A percentile compares a stretch with the other conserved stretches of the same genome.
phyloP scores from a whole-genome alignment of 1,284 basidiomycete species.

The Xerocomus nothofagi region DNA sequence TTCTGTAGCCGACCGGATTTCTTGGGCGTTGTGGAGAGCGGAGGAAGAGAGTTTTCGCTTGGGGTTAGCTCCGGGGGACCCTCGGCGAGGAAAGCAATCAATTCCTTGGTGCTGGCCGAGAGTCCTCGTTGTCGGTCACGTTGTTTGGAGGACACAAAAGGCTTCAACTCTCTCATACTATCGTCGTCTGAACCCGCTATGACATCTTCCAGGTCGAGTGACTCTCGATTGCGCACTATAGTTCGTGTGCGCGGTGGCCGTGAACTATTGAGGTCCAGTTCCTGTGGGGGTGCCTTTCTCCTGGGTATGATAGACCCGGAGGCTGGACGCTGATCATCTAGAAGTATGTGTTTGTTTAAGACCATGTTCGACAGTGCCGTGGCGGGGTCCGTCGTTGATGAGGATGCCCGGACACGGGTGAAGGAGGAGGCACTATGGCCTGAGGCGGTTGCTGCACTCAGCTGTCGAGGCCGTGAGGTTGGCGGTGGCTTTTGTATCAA shows the following conservation, averaged over 20 bases:
- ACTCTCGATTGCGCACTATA: slow-evolving; percentile 59
- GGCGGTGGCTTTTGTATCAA: slow-evolving; percentile 34
- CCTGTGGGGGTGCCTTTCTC: slow-evolving; percentile 25
- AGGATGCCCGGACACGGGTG: slow-evolving; percentile 32
- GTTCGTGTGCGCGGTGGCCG: slow-evolving; percentile 48
- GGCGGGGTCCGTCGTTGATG: slow-evolving; percentile 32
- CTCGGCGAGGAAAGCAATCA: slow-evolving; percentile 48
- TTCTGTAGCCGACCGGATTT: slow-evolving; percentile 65
- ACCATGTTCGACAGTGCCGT: slow-evolving; percentile 10
- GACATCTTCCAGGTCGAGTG: slow-evolving; percentile 70
- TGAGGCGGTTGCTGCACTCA: slow-evolving; percentile 36
- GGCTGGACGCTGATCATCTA: slow-evolving; percentile 32
- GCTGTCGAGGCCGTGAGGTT: slow-evolving; percentile 36
- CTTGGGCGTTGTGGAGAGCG: slow-evolving; percentile 46
- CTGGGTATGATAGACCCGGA: slow-evolving; percentile 31
- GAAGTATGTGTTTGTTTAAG: slow-evolving; percentile 17
- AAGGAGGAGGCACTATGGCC: slow-evolving; percentile 22
- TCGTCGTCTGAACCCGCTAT: slow-evolving; percentile 64
- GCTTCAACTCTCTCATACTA: slow-evolving; percentile 25
- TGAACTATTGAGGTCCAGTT: slow-evolving; percentile 35
- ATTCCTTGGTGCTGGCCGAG: slow-evolving; percentile 54
- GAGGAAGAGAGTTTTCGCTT: slow-evolving; percentile 37
- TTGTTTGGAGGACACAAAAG: slow-evolving; percentile 30
- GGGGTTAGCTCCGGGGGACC: slow-evolving; percentile 31
- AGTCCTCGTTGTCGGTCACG: slow-evolving; percentile 35